These are phyloP conservation scores for Septoria petroselini DNA, from an alignment of 2,329 filamentous ascomycete species.

Conservation along the genomic window DNA sequence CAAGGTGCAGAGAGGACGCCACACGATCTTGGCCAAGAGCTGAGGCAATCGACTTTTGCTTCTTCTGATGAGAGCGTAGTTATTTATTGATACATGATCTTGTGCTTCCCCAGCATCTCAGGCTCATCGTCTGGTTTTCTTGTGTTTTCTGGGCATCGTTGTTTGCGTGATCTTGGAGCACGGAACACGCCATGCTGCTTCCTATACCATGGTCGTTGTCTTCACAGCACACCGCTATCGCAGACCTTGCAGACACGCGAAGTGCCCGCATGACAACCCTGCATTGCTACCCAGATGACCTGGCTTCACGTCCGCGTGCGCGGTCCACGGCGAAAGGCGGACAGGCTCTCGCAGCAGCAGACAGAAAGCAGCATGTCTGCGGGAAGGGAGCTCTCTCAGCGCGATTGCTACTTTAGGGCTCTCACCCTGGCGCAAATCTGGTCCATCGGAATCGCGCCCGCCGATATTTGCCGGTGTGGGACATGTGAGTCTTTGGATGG, in stretches of 20 bases:
- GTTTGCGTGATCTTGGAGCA: background rate
- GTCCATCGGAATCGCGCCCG: slow-evolving; percentile 1
- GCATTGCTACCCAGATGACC: too few species aligned
- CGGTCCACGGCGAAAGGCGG: slow-evolving; percentile 6
- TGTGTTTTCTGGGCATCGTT: background rate
- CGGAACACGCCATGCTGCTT: background rate
- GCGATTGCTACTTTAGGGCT: background rate
- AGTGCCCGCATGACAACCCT: background rate
- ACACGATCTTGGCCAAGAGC: background rate
- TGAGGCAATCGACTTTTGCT: background rate
- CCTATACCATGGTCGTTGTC: background rate
- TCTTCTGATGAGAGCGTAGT: background rate
- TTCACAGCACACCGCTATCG: background rate
- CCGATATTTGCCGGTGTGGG: slow-evolving; percentile 7
- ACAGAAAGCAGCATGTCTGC: background rate
- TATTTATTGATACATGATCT: background rate
- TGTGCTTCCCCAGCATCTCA: background rate
- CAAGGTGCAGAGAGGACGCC: too few species aligned
- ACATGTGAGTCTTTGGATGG: background rate
- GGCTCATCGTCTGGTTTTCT: background rate
- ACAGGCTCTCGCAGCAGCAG: background rate
- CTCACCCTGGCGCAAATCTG: background rate
- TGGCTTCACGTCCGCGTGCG: background rate
- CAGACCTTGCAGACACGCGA: background rate
- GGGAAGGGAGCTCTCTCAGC: background rate